Evolutionary conservation across 305 asterid species (phyloP).

Genomic region (Stenogyne calaminthoides): DNA sequence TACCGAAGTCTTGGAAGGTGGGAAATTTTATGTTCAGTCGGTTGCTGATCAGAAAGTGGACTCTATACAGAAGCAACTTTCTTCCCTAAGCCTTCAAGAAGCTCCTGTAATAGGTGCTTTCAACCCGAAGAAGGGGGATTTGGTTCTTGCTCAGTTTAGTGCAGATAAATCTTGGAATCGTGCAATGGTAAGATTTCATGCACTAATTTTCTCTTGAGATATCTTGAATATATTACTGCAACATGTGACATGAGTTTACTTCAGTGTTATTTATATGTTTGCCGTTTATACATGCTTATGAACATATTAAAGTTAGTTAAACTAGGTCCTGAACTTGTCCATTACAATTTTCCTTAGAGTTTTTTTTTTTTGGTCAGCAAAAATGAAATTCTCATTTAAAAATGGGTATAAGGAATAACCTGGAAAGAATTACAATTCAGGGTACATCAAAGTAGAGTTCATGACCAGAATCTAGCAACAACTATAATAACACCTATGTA

Average conservation of each 20-base stretch:
- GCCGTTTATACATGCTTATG: background rate
- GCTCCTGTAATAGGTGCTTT: conserved; percentile 84
- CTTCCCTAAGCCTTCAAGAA: conserved; percentile 78
- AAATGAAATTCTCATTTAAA: no score
- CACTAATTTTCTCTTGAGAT: background rate
- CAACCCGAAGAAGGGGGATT: conserved; percentile 90
- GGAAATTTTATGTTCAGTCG: conserved; percentile 85
- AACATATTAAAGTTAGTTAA: background rate
- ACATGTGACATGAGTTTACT: background rate
- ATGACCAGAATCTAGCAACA: no score
- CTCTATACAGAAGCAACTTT: conserved; percentile 81
- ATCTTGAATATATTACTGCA: background rate
- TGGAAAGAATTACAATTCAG: no score
- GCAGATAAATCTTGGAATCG: conserved; percentile 98
- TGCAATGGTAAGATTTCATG: conserved; percentile 74
- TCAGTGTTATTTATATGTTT: background rate
- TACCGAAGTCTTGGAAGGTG: conserved; percentile 93
- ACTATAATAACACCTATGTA: no score
- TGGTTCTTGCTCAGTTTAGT: conserved; percentile 86
- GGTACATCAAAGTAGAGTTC: no score
- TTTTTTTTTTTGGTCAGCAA: no score
- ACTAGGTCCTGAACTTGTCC: background rate
- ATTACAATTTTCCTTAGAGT: background rate
- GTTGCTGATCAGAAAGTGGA: conserved; percentile 87
- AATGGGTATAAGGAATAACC: no score